These are phyloP conservation scores for Thuidium tamariscinum DNA, from an alignment of 225 moss, liverwort and hornwort genomes.

Conservation along the genomic window DNA sequence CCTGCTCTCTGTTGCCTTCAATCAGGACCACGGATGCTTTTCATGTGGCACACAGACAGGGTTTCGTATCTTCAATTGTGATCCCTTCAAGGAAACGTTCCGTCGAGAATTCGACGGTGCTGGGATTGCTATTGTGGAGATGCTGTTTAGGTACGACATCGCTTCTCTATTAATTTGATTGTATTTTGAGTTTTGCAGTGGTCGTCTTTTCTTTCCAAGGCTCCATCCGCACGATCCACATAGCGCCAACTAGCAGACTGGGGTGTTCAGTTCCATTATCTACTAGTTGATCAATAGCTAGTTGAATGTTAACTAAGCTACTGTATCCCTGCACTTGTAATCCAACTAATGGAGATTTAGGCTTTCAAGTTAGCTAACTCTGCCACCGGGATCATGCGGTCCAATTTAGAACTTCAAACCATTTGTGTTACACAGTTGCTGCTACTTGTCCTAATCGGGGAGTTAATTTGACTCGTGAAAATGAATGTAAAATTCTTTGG, in stretches of 20 bases:
- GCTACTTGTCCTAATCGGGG: neutral
- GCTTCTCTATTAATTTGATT: neutral
- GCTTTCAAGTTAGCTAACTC: neutral
- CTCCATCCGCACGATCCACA: neutral
- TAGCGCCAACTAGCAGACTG: neutral
- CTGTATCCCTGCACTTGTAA: neutral
- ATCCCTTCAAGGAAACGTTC: slow-evolving; percentile 57
- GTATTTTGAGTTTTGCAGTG: neutral
- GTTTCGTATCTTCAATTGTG: slow-evolving; percentile 56
- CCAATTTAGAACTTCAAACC: neutral
- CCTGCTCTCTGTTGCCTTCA: slow-evolving; percentile 48
- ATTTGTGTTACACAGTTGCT: neutral
- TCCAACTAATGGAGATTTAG: neutral
- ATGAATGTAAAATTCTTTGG: neutral
- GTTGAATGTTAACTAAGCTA: neutral
- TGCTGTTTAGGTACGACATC: slow-evolving; percentile 40
- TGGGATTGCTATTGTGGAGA: slow-evolving; percentile 54
- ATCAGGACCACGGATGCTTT: slow-evolving; percentile 64
- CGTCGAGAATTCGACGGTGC: slow-evolving; percentile 47
- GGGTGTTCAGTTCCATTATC: neutral
- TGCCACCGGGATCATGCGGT: neutral
- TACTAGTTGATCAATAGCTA: neutral
- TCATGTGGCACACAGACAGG: slow-evolving; percentile 57
- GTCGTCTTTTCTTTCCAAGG: neutral
- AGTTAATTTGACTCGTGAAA: neutral